phyloP scores from a whole-genome alignment of 140 eudicot genomes.

The Ambrosia hybrid region DNA sequence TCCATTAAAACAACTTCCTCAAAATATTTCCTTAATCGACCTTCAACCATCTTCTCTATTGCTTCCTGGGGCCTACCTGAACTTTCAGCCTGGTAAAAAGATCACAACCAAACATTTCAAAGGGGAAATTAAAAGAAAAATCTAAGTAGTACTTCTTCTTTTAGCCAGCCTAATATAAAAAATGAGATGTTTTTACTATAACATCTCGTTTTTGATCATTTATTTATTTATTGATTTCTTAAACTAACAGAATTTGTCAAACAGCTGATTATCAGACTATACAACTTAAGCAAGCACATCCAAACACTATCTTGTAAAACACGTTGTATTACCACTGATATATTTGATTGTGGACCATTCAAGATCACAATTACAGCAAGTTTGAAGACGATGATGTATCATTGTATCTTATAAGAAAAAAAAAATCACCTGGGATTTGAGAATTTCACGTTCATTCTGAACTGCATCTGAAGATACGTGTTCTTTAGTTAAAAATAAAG shows the following conservation, averaged over 20 bases:
- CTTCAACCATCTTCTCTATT: slow-evolving; percentile 95
- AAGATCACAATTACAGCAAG: too few species aligned
- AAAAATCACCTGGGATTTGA: slow-evolving; percentile 73
- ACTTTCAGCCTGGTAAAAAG: slow-evolving; percentile 68
- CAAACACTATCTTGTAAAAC: too few species aligned
- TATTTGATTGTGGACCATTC: too few species aligned
- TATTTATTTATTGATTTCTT: not conserved
- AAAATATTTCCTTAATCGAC: slow-evolving; percentile 84
- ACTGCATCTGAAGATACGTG: slow-evolving; percentile 68
- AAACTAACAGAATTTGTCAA: too few species aligned
- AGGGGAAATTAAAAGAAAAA: not conserved
- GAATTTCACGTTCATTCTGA: slow-evolving; percentile 79
- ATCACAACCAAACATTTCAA: slow-evolving; percentile 11
- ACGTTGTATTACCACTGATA: too few species aligned
- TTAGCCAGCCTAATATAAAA: too few species aligned
- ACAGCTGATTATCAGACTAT: too few species aligned
- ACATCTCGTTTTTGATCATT: not conserved
- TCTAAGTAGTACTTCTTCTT: not conserved
- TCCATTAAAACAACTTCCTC: slow-evolving; percentile 97
- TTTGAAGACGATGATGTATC: not conserved
- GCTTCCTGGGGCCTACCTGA: slow-evolving; percentile 87
- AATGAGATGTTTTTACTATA: not conserved
- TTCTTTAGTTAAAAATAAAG: slow-evolving; percentile 70
- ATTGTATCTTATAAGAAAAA: too few species aligned
- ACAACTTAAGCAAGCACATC: too few species aligned